phyloP scores from a whole-genome alignment of 2,329 filamentous ascomycete species.

The Hirsutella minnesotensis region DNA sequence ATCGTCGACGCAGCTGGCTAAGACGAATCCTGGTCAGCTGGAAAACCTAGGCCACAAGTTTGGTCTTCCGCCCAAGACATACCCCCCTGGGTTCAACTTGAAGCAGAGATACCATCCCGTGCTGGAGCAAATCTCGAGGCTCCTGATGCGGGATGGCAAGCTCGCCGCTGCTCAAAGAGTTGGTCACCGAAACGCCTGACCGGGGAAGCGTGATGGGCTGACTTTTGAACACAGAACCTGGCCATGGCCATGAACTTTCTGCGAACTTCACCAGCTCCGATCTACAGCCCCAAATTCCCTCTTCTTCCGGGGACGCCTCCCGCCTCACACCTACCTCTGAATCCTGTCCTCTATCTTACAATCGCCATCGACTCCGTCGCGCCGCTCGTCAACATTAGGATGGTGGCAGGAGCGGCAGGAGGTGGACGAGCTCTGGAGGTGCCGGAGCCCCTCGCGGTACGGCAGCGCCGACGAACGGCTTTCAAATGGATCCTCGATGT shows the following conservation, averaged over 20 bases:
- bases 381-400: slow-evolving; percentile 70
- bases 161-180: slow-evolving; percentile 82
- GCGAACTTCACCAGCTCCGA: slow-evolving; percentile 72
- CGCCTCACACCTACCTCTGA: slow-evolving; percentile 67
- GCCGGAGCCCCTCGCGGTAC: slow-evolving; percentile 61
- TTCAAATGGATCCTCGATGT: slow-evolving; percentile 82
- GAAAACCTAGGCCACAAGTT: slow-evolving; percentile 60
- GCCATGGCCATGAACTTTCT: slow-evolving; percentile 70
- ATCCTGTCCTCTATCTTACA: slow-evolving; percentile 81
- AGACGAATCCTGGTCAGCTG: slow-evolving; percentile 4
- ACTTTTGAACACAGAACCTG: slow-evolving; percentile 54
- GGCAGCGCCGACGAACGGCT: slow-evolving; percentile 67
- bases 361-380: slow-evolving; percentile 88
- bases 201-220: slow-evolving; percentile 1
- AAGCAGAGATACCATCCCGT: slow-evolving; percentile 79
- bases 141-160: slow-evolving; percentile 88
- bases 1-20: slow-evolving; percentile 7
- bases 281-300: slow-evolving; percentile 56
- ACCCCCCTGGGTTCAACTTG: slow-evolving; percentile 51
- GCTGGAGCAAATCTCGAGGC: slow-evolving; percentile 74
- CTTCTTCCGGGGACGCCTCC: slow-evolving; percentile 69
- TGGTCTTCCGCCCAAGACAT: slow-evolving; percentile 53
- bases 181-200: slow-evolving; percentile 17
- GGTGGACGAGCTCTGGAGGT: slow-evolving; percentile 78
- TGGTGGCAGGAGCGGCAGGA: slow-evolving; percentile 66